phyloP scores from a whole-genome alignment of 805 yeast species.

The Scheffersomyces stipitis region DNA sequence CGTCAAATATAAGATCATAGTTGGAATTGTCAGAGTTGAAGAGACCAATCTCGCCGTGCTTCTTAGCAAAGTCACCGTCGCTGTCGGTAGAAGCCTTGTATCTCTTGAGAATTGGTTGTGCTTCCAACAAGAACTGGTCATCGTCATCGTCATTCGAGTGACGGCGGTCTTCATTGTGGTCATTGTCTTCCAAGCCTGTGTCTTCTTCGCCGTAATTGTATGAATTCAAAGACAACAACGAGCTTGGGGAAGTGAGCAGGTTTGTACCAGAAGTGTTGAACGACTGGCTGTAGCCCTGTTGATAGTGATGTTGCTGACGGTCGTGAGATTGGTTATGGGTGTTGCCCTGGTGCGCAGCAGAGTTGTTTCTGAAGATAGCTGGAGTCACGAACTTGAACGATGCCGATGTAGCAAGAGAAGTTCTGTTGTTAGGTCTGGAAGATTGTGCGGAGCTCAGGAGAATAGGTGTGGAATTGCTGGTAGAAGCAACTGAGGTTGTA shows the following conservation, averaged over 20 bases:
- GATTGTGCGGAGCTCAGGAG: too few species aligned
- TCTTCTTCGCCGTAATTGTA: slow-evolving; percentile 20
- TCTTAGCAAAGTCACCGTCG: not conserved
- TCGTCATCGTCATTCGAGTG: not conserved
- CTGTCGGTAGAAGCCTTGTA: slow-evolving; percentile 10
- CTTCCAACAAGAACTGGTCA: not conserved
- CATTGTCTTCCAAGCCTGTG: slow-evolving; percentile 7
- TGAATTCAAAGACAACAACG: slow-evolving; percentile 34
- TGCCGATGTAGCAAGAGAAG: not conserved
- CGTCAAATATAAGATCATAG: slow-evolving; percentile 28
- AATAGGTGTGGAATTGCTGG: not conserved
- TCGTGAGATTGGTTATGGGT: slow-evolving; percentile 3
- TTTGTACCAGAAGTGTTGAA: slow-evolving; percentile 11
- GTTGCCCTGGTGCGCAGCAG: slow-evolving; percentile 3
- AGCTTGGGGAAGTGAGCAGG: slow-evolving; percentile 32
- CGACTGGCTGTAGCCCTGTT: slow-evolving; percentile 6
- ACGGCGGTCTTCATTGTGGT: slow-evolving; percentile 2
- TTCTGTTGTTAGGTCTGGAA: not conserved
- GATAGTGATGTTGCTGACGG: slow-evolving; percentile 5
- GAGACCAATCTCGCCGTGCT: not conserved
- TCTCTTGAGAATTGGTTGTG: slow-evolving; percentile 9
- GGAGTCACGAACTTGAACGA: slow-evolving; percentile 14
- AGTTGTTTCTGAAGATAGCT: slow-evolving; percentile 7
- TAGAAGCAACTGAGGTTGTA: slow-evolving; percentile 1
- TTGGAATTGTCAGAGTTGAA: slow-evolving; percentile 3